Conservation (phyloP, 305 asterid species). For the Euphrasia arctica region DNA sequence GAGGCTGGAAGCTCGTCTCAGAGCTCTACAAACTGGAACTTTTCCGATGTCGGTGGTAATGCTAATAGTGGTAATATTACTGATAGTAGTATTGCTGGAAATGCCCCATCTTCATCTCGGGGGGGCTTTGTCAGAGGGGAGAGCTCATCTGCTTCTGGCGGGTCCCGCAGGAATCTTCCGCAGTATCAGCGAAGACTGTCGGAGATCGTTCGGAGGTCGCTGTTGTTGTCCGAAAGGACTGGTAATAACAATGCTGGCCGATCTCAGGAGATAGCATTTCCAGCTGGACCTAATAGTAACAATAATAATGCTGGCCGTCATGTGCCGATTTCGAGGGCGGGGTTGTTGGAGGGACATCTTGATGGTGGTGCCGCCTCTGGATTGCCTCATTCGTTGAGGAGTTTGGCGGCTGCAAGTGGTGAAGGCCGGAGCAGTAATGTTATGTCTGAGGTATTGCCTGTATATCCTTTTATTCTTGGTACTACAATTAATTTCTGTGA, state of each 20-base stretch:
- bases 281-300: slow-evolving; percentile 33
- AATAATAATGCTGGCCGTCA: slow-evolving; percentile 44
- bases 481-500: background rate
- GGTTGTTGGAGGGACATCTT: slow-evolving; percentile 65
- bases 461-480: background rate
- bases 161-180: slow-evolving; percentile 51
- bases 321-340: slow-evolving; percentile 49
- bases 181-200: slow-evolving; percentile 59
- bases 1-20: slow-evolving; percentile 56
- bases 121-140: slow-evolving; percentile 42
- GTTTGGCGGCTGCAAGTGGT: slow-evolving; percentile 66
- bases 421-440: slow-evolving; percentile 55
- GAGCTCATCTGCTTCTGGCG: slow-evolving; percentile 43
- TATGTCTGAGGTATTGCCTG: slow-evolving; percentile 56
- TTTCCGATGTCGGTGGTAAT: slow-evolving; percentile 38
- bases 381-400: slow-evolving; percentile 52
- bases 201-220: slow-evolving; percentile 68
- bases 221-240: slow-evolving; percentile 35
- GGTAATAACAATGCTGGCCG: slow-evolving; percentile 35
- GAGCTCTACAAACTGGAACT: slow-evolving; percentile 48
- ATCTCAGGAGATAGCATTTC: slow-evolving; percentile 45
- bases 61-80: background rate
- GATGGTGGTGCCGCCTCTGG: slow-evolving; percentile 47
- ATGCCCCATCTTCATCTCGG: slow-evolving; percentile 45
- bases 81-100: slow-evolving; percentile 34